Evolutionary conservation across 208 protist genomes (phyloP).

Genomic region (Trypanosoma platydactyli): DNA sequence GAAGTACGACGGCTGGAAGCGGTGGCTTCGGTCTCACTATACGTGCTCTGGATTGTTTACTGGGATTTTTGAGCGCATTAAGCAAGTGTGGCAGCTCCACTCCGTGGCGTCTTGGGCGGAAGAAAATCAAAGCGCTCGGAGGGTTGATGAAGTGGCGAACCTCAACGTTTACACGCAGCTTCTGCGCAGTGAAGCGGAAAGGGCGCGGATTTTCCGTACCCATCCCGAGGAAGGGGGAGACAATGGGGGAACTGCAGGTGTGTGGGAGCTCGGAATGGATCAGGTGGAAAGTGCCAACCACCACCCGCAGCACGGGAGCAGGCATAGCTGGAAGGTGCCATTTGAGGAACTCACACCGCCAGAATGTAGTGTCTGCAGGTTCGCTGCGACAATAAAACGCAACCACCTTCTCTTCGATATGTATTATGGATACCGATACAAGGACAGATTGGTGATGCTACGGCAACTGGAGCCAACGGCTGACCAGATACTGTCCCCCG

Average conservation of each 20-base stretch:
- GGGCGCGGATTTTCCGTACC: not conserved
- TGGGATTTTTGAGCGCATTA: constrained; percentile 40
- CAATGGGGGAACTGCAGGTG: not conserved
- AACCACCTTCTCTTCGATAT: constrained; percentile 20
- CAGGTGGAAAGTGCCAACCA: constrained; percentile 44
- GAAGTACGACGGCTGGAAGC: constrained; percentile 32
- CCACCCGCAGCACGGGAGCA: constrained; percentile 21
- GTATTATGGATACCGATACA: constrained; percentile 27
- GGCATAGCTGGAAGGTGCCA: constrained; percentile 49
- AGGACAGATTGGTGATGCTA: constrained; percentile 28
- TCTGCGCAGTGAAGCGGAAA: not conserved
- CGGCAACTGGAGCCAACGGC: constrained; percentile 25
- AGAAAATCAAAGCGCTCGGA: constrained; percentile 36
- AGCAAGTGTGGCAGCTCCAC: constrained; percentile 60
- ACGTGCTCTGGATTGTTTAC: constrained; percentile 47
- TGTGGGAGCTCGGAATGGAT: constrained; percentile 1
- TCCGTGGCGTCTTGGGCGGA: constrained; percentile 39
- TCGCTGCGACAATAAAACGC: not conserved
- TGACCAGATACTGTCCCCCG: constrained; percentile 14
- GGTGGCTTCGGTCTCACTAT: constrained; percentile 46
- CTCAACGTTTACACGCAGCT: constrained; percentile 21
- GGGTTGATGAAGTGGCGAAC: constrained; percentile 37
- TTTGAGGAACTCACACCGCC: constrained; percentile 38
- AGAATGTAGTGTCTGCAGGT: not conserved
- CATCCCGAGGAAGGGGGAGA: not conserved